These are phyloP conservation scores for Phaeolepiota aurea DNA, from an alignment of 768 basidiomycete species.

Conservation along the genomic window DNA sequence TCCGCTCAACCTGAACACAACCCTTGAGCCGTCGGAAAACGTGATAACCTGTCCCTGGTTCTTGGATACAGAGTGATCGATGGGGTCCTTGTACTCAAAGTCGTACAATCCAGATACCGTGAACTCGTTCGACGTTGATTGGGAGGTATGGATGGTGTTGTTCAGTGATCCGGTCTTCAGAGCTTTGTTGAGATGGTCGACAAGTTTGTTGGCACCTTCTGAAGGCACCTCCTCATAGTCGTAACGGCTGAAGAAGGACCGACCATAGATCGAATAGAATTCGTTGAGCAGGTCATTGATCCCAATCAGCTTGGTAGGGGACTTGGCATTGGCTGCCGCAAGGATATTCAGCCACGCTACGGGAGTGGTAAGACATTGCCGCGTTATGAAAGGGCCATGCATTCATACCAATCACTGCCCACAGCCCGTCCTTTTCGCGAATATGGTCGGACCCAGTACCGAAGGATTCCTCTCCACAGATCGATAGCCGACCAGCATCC, in stretches of 20 bases:
- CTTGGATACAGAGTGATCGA: slow-evolving; percentile 85
- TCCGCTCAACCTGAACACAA: slow-evolving; percentile 93
- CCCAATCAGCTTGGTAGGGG: slow-evolving; percentile 67
- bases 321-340: slow-evolving; percentile 76
- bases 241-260: slow-evolving; percentile 97
- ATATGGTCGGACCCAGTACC: slow-evolving; percentile 99
- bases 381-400: neutral
- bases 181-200: slow-evolving; percentile 65
- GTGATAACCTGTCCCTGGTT: slow-evolving; percentile 95
- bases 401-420: slow-evolving; percentile 85
- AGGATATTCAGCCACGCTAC: slow-evolving; percentile 96
- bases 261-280: slow-evolving; percentile 90
- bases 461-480: slow-evolving; percentile 98
- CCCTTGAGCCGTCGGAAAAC: slow-evolving; percentile 87
- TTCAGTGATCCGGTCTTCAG: slow-evolving; percentile 63
- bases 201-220: slow-evolving; percentile 81
- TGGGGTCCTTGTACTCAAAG: slow-evolving; percentile 98
- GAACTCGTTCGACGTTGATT: slow-evolving; percentile 63
- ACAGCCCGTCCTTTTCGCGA: slow-evolving; percentile 97
- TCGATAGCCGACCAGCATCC: slow-evolving; percentile 96
- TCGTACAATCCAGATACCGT: slow-evolving; percentile 70
- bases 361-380: neutral
- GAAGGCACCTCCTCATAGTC: slow-evolving; percentile 98
- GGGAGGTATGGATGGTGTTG: slow-evolving; percentile 58
- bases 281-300: slow-evolving; percentile 86